Evolutionary conservation across 768 basidiomycete genomes (phyloP).

Genomic region (Strobilomyces dryophilus): DNA sequence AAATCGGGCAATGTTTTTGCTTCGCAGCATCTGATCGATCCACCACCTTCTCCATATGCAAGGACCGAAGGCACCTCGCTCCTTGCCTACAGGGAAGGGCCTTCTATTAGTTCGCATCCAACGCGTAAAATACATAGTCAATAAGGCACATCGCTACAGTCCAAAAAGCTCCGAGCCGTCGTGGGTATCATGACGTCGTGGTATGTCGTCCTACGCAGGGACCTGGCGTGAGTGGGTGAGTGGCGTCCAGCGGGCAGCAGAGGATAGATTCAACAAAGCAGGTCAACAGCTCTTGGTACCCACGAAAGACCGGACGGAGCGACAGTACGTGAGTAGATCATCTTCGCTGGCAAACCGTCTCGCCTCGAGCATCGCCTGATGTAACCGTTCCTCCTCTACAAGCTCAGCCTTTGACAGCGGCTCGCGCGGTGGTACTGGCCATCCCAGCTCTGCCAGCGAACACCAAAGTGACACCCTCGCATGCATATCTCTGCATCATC

Average conservation of each 20-base stretch:
- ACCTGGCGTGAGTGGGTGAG: constrained; percentile 1
- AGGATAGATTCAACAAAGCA: neutral
- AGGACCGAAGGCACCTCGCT: constrained; percentile 22
- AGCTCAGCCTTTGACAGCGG: constrained; percentile 66
- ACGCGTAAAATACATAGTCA: constrained; percentile 21
- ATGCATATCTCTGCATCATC: constrained; percentile 56
- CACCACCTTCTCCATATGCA: constrained; percentile 26
- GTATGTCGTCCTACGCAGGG: constrained; percentile 19
- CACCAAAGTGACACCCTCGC: constrained; percentile 61
- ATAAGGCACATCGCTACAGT: constrained; percentile 22
- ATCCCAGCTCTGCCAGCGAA: constrained; percentile 55
- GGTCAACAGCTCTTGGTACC: constrained; percentile 45
- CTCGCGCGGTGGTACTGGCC: constrained; percentile 55
- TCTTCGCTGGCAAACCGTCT: constrained; percentile 48
- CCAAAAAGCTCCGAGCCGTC: constrained; percentile 6
- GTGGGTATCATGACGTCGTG: constrained; percentile 23
- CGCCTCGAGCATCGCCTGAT: constrained; percentile 58
- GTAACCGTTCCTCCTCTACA: constrained; percentile 60
- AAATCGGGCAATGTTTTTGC: constrained; percentile 11
- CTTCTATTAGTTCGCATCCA: neutral
- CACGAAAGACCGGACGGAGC: constrained; percentile 56
- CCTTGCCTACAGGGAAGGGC: constrained; percentile 26
- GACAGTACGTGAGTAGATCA: constrained; percentile 51
- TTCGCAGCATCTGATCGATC: neutral
- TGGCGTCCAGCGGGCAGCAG: neutral